These are phyloP conservation scores for Colletotrichum trifolii DNA, from an alignment of 2,329 filamentous ascomycete species.

Conservation along the genomic window DNA sequence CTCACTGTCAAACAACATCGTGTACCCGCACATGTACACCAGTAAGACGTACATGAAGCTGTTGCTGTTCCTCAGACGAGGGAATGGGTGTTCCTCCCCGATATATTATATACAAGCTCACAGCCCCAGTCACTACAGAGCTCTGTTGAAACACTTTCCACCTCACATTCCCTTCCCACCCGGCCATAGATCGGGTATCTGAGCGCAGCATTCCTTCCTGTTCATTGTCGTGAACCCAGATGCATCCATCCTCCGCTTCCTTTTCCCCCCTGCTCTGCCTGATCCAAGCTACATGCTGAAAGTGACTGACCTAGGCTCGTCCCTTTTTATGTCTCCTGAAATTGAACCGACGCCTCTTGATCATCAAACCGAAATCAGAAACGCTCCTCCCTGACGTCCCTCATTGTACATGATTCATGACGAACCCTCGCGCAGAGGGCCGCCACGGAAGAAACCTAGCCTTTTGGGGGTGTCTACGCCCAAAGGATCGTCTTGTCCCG, in stretches of 20 bases:
- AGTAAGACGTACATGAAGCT: too few species aligned
- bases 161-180: slow-evolving; percentile 3
- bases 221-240: slow-evolving; percentile 5
- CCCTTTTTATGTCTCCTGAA: slow-evolving; percentile 36
- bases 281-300: slow-evolving; percentile 37
- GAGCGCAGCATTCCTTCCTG: slow-evolving; percentile 2
- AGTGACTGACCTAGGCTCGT: slow-evolving; percentile 36
- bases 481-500: neutral
- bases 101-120: slow-evolving; percentile 35
- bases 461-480: neutral
- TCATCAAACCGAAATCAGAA: slow-evolving; percentile 35
- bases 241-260: slow-evolving; percentile 9
- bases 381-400: slow-evolving; percentile 35
- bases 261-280: slow-evolving; percentile 21
- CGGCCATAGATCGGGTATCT: slow-evolving; percentile 13
- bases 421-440: slow-evolving; percentile 7
- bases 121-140: slow-evolving; percentile 28
- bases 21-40: too few species aligned
- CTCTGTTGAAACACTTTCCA: slow-evolving; percentile 17
- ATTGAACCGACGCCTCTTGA: slow-evolving; percentile 35
- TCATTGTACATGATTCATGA: slow-evolving; percentile 37
- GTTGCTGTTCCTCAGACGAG: neutral
- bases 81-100: slow-evolving; percentile 10
- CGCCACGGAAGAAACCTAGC: slow-evolving; percentile 9
- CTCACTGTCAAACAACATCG: too few species aligned